Conservation (phyloP, 2,329 filamentous ascomycete genomes). For the Aureobasidium sp. region DNA sequence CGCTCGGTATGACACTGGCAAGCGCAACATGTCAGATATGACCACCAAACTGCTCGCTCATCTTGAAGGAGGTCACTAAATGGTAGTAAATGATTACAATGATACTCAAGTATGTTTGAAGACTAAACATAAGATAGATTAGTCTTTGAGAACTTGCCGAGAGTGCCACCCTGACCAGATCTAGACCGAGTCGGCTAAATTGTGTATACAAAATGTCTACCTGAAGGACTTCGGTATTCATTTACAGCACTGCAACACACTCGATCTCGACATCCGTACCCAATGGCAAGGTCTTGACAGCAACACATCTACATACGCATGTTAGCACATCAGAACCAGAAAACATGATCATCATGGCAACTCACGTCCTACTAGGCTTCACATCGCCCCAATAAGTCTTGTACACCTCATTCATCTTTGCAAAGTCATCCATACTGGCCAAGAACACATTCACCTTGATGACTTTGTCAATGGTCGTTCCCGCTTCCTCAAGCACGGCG, state of each 20-base stretch:
- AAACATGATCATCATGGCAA: not conserved
- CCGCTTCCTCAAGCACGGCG: constrained; percentile 52
- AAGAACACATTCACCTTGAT: constrained; percentile 63
- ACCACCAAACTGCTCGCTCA: not conserved
- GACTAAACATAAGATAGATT: not conserved
- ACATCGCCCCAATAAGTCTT: constrained; percentile 25
- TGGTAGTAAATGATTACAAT: too few species aligned
- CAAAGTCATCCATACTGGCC: constrained; percentile 57
- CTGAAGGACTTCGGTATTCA: not conserved
- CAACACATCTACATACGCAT: constrained; percentile 36
- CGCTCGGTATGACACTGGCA: accelerated
- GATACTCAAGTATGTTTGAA: not conserved
- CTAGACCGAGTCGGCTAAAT: not conserved
- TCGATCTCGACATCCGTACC: constrained; percentile 49
- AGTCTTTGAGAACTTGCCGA: not conserved
- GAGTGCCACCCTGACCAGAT: not conserved
- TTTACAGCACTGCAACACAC: constrained; percentile 35
- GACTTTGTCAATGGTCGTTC: constrained; percentile 50
- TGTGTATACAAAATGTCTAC: not conserved
- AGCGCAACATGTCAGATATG: not conserved
- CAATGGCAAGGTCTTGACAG: constrained; percentile 43
- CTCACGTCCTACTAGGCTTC: constrained; percentile 28
- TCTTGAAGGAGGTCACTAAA: not conserved
- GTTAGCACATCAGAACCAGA: not conserved
- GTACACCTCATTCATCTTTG: constrained; percentile 50